phyloP scores from a whole-genome alignment of 371 early-diverging fungal genomes.

The Mucor sp. region DNA sequence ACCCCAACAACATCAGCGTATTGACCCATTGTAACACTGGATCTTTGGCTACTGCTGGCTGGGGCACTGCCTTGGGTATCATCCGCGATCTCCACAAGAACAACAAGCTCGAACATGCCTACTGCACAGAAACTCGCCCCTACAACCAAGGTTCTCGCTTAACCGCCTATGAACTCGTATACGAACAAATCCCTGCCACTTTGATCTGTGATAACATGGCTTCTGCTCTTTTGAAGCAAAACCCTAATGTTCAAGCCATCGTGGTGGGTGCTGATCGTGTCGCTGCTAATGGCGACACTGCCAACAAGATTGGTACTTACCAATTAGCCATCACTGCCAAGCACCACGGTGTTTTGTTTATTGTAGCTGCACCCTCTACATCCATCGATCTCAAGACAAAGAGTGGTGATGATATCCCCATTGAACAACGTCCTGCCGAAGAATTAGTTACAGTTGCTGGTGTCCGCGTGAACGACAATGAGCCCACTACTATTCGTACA shows the following conservation, averaged over 20 bases:
- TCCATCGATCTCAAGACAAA: slow-evolving; percentile 80
- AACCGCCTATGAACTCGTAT: slow-evolving; percentile 94
- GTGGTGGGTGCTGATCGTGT: slow-evolving; percentile 98
- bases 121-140: slow-evolving; percentile 95
- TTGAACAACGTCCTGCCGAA: slow-evolving; percentile 82
- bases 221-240: slow-evolving; percentile 71
- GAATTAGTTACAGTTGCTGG: slow-evolving; percentile 83
- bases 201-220: slow-evolving; percentile 93
- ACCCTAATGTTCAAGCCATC: slow-evolving; percentile 72
- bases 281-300: slow-evolving; percentile 96
- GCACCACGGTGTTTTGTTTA: slow-evolving; percentile 84
- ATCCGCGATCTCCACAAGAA: slow-evolving; percentile 75
- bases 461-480: slow-evolving; percentile 42
- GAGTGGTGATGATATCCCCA: slow-evolving; percentile 77
- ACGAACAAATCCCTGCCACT: slow-evolving; percentile 89
- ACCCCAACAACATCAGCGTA: slow-evolving; percentile 59
- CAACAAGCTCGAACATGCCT: slow-evolving; percentile 73
- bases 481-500: slow-evolving; percentile 68
- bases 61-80: slow-evolving; percentile 89
- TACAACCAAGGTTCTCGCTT: slow-evolving; percentile 96
- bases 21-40: slow-evolving; percentile 98
- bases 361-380: slow-evolving; percentile 95
- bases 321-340: slow-evolving; percentile 91
- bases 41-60: slow-evolving; percentile 83
- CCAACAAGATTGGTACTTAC: slow-evolving; percentile 98